Percentiles rank a stretch among this genome's conserved stretches.
phyloP scores from a whole-genome alignment of 352 stramenopile genomes.

The Phytophthora foliorum region DNA sequence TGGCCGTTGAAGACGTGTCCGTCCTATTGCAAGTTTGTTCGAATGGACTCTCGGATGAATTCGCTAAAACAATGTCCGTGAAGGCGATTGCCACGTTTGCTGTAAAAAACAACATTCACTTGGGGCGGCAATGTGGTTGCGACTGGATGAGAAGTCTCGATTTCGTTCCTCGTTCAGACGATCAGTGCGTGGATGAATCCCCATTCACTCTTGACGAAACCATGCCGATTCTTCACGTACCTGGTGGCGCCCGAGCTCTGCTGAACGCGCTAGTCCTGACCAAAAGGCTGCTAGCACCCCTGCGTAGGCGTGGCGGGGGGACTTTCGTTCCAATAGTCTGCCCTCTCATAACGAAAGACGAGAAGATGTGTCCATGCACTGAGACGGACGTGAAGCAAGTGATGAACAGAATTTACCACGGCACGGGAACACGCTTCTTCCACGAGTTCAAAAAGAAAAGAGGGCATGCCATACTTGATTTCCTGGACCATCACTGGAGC shows the following conservation, averaged over 20 bases:
- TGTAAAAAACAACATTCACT: slow-evolving; percentile 7
- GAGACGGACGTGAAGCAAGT: neutral
- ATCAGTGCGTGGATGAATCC: neutral
- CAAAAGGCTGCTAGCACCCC: neutral
- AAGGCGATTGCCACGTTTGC: slow-evolving; percentile 2
- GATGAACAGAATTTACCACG: slow-evolving; percentile 4
- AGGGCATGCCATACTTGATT: neutral
- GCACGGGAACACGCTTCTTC: slow-evolving; percentile 7
- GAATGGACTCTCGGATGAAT: neutral
- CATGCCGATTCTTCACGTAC: neutral
- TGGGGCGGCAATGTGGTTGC: slow-evolving; percentile 8
- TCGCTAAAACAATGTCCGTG: neutral
- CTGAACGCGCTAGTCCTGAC: slow-evolving; percentile 5
- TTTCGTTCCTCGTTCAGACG: slow-evolving; percentile 2
- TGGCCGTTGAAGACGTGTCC: neutral
- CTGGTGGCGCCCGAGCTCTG: neutral
- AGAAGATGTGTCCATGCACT: neutral
- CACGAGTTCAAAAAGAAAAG: slow-evolving; percentile 3
- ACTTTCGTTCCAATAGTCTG: slow-evolving; percentile 6
- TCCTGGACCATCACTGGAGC: slow-evolving; percentile 8
- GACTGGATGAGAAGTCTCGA: slow-evolving; percentile 20
- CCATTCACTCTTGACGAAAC: slow-evolving; percentile 6
- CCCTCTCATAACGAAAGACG: slow-evolving; percentile 1
- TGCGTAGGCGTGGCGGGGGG: neutral
- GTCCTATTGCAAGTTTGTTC: neutral